A percentile compares a stretch with the other conserved stretches of the same genome.
phyloP scores from a whole-genome alignment of 2,329 filamentous ascomycete species.

The Myotisia sp. region DNA sequence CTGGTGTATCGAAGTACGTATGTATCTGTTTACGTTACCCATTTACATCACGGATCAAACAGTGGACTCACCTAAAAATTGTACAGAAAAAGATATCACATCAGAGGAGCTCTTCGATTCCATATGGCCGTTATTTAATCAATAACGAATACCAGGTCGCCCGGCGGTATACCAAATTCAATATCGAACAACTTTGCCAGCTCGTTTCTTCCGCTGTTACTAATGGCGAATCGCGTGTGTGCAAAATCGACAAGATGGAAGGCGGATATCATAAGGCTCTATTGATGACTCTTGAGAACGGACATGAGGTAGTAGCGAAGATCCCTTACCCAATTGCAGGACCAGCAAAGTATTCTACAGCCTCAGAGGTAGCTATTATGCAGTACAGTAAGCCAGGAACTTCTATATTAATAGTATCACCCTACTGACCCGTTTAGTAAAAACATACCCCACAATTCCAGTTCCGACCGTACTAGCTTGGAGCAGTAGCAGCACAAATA shows the following conservation, averaged over 20 bases:
- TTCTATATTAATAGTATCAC: not conserved
- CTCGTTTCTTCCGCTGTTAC: slow-evolving; percentile 10
- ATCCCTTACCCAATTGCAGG: slow-evolving; percentile 21
- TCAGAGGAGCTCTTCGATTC: slow-evolving; percentile 14
- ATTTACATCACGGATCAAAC: too few species aligned
- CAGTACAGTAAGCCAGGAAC: slow-evolving; percentile 13
- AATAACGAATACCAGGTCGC: slow-evolving; percentile 15
- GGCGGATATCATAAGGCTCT: slow-evolving; percentile 23
- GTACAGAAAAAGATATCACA: not conserved
- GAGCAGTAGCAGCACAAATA: slow-evolving; percentile 13
- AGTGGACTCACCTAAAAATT: too few species aligned
- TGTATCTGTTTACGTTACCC: too few species aligned
- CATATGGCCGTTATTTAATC: slow-evolving; percentile 18
- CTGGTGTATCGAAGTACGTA: too few species aligned
- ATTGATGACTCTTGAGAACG: slow-evolving; percentile 17
- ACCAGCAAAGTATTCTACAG: slow-evolving; percentile 18
- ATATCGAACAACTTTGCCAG: slow-evolving; percentile 16
- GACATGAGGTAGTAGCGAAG: slow-evolving; percentile 20
- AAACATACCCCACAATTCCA: slow-evolving; percentile 10
- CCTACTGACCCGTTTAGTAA: slow-evolving; percentile 6
- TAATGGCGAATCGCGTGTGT: slow-evolving; percentile 9
- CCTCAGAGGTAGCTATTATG: slow-evolving; percentile 20
- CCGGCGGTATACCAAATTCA: slow-evolving; percentile 15
- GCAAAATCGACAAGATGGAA: slow-evolving; percentile 16
- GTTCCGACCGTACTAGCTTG: slow-evolving; percentile 9